Evolutionary conservation across 2,329 filamentous ascomycete genomes (phyloP).

Genomic region (Pestalotiopsis sp.): DNA sequence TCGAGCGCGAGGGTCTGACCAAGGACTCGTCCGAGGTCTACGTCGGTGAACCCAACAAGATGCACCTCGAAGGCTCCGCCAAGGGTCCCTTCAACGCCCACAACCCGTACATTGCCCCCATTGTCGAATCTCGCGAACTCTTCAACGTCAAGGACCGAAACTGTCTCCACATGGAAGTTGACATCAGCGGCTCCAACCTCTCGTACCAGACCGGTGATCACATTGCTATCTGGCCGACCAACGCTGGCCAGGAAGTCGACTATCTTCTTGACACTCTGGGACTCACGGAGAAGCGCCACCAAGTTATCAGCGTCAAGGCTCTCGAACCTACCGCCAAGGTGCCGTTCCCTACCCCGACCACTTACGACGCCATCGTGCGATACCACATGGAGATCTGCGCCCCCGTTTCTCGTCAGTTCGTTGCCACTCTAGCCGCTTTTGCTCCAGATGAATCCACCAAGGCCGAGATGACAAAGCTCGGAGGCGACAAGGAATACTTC

Average conservation of each 20-base stretch:
- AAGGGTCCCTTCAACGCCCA: slow-evolving; percentile 95
- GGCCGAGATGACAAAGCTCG: slow-evolving; percentile 85
- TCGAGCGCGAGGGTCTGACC: slow-evolving; percentile 73
- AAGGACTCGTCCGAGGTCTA: slow-evolving; percentile 82
- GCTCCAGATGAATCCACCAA: slow-evolving; percentile 84
- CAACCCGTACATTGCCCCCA: slow-evolving; percentile 95
- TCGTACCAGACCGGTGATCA: slow-evolving; percentile 97
- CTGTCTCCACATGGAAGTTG: slow-evolving; percentile 95
- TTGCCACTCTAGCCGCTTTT: slow-evolving; percentile 85
- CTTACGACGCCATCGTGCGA: slow-evolving; percentile 88
- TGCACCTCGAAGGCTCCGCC: slow-evolving; percentile 82
- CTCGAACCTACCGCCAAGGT: slow-evolving; percentile 96
- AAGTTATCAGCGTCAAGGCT: slow-evolving; percentile 85
- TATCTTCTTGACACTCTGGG: slow-evolving; percentile 81
- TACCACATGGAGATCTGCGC: slow-evolving; percentile 98
- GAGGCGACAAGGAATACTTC: slow-evolving; percentile 95
- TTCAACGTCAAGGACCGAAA: slow-evolving; percentile 90
- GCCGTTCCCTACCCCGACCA: slow-evolving; percentile 95
- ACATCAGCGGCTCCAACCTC: slow-evolving; percentile 86
- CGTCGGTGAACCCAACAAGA: slow-evolving; percentile 93
- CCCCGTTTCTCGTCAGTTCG: slow-evolving; percentile 93
- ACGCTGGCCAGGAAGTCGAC: slow-evolving; percentile 89
- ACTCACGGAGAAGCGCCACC: slow-evolving; percentile 74
- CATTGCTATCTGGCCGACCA: slow-evolving; percentile 96
- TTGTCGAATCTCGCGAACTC: slow-evolving; percentile 85